These are phyloP conservation scores for Lentinus brumalis DNA, from an alignment of 768 basidiomycete species.

Conservation along the genomic window DNA sequence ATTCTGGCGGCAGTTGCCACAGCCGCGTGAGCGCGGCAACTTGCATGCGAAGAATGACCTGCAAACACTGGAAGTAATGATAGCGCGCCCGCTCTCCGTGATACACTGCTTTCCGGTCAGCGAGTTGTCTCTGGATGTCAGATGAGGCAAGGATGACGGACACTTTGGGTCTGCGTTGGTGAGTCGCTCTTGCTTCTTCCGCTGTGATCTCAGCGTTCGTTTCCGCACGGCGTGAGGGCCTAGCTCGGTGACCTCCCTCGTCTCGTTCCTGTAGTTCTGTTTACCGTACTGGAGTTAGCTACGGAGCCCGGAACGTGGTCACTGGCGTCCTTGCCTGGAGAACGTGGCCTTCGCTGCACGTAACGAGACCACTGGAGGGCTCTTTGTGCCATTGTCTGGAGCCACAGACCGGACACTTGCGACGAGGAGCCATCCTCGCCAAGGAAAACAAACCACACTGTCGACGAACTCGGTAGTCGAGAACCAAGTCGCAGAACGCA, in stretches of 20 bases:
- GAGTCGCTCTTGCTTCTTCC: slow-evolving; percentile 51
- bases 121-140: background rate
- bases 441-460: background rate
- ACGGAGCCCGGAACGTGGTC: no score
- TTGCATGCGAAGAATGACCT: slow-evolving; percentile 80
- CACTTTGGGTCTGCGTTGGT: slow-evolving; percentile 65
- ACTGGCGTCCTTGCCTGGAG: slow-evolving; percentile 58
- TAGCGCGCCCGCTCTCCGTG: slow-evolving; percentile 78
- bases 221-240: slow-evolving; percentile 67
- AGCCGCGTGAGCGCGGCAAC: slow-evolving; percentile 54
- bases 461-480: no score
- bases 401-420: slow-evolving; percentile 75
- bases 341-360: slow-evolving; percentile 91
- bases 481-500: no score
- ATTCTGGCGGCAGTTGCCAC: slow-evolving; percentile 79
- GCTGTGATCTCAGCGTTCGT: slow-evolving; percentile 59
- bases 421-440: slow-evolving; percentile 55
- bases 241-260: slow-evolving; percentile 63
- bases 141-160: slow-evolving; percentile 32
- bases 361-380: slow-evolving; percentile 74
- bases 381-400: slow-evolving; percentile 90
- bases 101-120: slow-evolving; percentile 58
- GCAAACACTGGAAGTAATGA: slow-evolving; percentile 83
- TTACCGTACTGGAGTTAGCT: no score
- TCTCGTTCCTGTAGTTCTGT: slow-evolving; percentile 84